Conservation (phyloP, 805 yeast genomes). For the Starmerella geochares region DNA sequence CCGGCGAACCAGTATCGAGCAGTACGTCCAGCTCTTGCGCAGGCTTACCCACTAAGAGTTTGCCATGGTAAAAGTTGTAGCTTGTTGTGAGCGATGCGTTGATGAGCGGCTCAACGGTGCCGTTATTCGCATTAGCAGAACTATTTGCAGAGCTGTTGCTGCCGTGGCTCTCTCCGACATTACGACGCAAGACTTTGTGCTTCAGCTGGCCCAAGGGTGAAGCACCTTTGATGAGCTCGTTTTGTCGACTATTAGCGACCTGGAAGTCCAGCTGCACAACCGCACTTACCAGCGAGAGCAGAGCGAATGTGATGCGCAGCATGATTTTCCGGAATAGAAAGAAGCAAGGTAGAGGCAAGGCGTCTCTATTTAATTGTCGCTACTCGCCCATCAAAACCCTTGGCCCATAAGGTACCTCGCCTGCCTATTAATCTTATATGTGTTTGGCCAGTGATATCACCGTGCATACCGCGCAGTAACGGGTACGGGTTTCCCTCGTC, state of each 20-base stretch:
- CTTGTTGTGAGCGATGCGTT: conserved; percentile 25
- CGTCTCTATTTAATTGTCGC: not conserved
- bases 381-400: not conserved
- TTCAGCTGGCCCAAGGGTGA: not conserved
- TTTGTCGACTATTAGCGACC: conserved; percentile 8
- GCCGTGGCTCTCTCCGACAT: not conserved
- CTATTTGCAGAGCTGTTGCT: not conserved
- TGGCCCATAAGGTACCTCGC: not conserved
- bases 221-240: not conserved
- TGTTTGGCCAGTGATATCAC: conserved; percentile 1
- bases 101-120: conserved; percentile 17
- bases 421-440: not conserved
- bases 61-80: conserved; percentile 33
- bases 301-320: conserved; percentile 4
- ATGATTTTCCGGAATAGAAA: not conserved
- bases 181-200: conserved; percentile 2
- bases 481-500: not conserved
- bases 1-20: conserved; percentile 44
- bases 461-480: not conserved
- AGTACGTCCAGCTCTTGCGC: conserved; percentile 36
- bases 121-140: not conserved
- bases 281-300: conserved; percentile 14
- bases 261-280: conserved; percentile 14
- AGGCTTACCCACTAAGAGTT: conserved; percentile 36
- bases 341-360: not conserved